A percentile compares a stretch with the other conserved stretches of the same genome.
Evolutionary conservation across 148 eudicot species (phyloP).

Genomic region (Cornus suecica): DNA sequence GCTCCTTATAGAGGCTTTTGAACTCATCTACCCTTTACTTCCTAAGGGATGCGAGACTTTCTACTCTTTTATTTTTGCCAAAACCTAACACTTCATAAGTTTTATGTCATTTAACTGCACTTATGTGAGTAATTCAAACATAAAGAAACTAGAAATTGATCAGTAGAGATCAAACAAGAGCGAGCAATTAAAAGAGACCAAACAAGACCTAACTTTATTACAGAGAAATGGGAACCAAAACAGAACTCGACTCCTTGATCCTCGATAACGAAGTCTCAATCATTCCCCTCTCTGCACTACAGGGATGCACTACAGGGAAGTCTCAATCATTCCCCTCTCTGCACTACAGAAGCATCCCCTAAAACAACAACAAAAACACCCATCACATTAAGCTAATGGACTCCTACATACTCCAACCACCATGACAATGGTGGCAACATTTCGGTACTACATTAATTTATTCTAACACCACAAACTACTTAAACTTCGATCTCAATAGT

Average conservation of each 20-base stretch:
- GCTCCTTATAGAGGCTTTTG: no score
- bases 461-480: slow-evolving; percentile 7
- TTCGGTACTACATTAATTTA: background rate
- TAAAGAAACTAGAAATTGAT: no score
- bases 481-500: slow-evolving; percentile 56
- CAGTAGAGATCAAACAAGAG: background rate
- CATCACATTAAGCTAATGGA: background rate
- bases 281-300: background rate
- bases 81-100: no score
- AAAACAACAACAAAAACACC: background rate
- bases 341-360: background rate
- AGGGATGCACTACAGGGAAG: background rate
- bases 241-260: background rate
- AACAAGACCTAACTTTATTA: background rate
- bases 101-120: no score
- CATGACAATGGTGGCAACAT: background rate
- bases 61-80: no score
- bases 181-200: no score
- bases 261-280: background rate
- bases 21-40: no score
- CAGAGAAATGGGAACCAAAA: background rate
- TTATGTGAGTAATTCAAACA: no score
- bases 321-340: background rate
- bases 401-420: background rate
- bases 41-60: no score